phyloP scores from a whole-genome alignment of 78 protist species.

The Anaeramoeba ignava region DNA sequence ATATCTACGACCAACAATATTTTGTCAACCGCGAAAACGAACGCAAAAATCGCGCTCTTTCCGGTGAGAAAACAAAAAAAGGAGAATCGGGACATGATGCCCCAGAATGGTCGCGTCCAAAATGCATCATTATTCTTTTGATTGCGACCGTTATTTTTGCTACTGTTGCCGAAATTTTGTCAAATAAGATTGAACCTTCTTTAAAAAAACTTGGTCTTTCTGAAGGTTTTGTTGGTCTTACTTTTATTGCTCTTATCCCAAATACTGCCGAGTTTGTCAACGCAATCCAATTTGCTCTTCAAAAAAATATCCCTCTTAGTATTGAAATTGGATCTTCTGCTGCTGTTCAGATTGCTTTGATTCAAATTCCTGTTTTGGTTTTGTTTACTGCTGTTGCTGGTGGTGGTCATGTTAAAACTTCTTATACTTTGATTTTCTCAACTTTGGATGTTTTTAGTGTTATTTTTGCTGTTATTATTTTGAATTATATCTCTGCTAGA shows the following conservation, averaged over 20 bases:
- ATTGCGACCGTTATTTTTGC: constrained; percentile 40
- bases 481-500: constrained; percentile 35
- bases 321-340: constrained; percentile 60
- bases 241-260: constrained; percentile 55
- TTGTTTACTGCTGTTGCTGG: neutral
- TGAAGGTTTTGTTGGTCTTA: constrained; percentile 52
- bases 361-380: constrained; percentile 24
- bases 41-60: neutral
- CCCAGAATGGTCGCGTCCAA: constrained; percentile 38
- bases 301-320: constrained; percentile 46
- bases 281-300: constrained; percentile 49
- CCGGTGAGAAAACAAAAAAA: neutral
- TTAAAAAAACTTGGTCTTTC: constrained; percentile 39
- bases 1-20: constrained; percentile 18
- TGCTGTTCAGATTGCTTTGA: constrained; percentile 48
- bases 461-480: constrained; percentile 34
- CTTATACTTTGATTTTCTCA: constrained; percentile 36
- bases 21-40: neutral
- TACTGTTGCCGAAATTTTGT: constrained; percentile 36
- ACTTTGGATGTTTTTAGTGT: constrained; percentile 44
- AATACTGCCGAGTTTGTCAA: constrained; percentile 57
- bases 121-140: constrained; percentile 31
- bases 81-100: constrained; percentile 16
- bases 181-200: constrained; percentile 30
- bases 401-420: neutral